Evolutionary conservation across 2,329 filamentous ascomycete genomes (phyloP).

Genomic region (Blumeriella jaapii): DNA sequence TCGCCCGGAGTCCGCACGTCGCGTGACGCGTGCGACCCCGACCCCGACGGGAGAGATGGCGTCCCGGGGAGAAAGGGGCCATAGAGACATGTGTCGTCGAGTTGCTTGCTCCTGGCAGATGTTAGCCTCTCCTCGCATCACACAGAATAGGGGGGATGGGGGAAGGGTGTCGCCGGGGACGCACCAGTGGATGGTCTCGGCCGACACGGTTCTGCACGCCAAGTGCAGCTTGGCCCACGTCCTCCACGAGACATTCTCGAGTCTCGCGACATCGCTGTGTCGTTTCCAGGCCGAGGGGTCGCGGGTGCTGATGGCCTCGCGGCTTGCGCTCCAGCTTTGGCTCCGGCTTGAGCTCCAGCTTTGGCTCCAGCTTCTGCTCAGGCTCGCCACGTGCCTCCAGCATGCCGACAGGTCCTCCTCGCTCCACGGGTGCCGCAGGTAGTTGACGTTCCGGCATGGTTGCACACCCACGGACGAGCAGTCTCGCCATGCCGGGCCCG

Average conservation of each 20-base stretch:
- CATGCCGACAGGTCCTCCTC: slow-evolving; percentile 6
- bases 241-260: slow-evolving; percentile 9
- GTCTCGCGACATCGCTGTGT: slow-evolving; percentile 5
- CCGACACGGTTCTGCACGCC: slow-evolving; percentile 5
- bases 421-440: slow-evolving; percentile 7
- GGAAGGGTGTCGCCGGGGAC: background rate
- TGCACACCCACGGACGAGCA: slow-evolving; percentile 3
- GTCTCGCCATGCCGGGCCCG: slow-evolving; percentile 1
- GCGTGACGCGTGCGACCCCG: slow-evolving; percentile 1
- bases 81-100: slow-evolving; percentile 13
- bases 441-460: slow-evolving; percentile 8
- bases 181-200: slow-evolving; percentile 8
- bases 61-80: slow-evolving; percentile 9
- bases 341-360: no score
- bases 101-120: slow-evolving; percentile 10
- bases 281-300: slow-evolving; percentile 5
- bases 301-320: background rate
- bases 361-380: slow-evolving; percentile 1
- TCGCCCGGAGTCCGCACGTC: background rate
- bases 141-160: background rate
- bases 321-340: no score
- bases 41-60: background rate
- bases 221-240: slow-evolving; percentile 7
- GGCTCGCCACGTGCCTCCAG: slow-evolving; percentile 7
- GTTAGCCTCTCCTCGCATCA: background rate